These are phyloP conservation scores for Saccharomycopsis synnaedendra DNA, from an alignment of 805 yeast genomes.

Conservation along the genomic window DNA sequence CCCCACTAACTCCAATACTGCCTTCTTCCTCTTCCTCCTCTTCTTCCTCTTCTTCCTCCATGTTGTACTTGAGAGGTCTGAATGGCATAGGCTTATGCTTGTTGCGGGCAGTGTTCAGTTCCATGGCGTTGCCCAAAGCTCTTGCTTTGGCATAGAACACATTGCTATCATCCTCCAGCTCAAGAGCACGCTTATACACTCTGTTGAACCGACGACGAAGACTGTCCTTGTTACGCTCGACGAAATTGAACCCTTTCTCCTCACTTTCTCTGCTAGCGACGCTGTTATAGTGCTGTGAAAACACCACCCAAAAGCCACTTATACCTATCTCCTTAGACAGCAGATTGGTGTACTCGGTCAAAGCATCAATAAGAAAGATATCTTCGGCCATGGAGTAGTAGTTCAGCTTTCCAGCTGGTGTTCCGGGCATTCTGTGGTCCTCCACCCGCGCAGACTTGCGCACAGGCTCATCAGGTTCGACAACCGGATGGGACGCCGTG, in stretches of 20 bases:
- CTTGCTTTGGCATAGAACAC: conserved; percentile 2
- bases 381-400: conserved; percentile 12
- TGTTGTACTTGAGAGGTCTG: too few species aligned
- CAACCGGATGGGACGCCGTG: too few species aligned
- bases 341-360: background rate
- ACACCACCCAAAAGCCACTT: conserved; percentile 12
- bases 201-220: conserved; percentile 11
- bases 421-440: too few species aligned
- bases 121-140: conserved; percentile 6
- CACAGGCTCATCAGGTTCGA: too few species aligned
- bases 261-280: background rate
- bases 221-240: conserved; percentile 9
- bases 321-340: conserved; percentile 7
- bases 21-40: too few species aligned
- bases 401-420: conserved; percentile 1
- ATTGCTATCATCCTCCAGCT: conserved; percentile 5
- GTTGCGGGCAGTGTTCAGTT: background rate
- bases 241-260: background rate
- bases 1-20: too few species aligned
- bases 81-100: background rate
- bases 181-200: conserved; percentile 10
- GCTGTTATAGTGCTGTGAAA: conserved; percentile 8
- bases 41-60: too few species aligned
- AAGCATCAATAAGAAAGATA: conserved; percentile 3
- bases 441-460: too few species aligned